A percentile compares a stretch with the other conserved stretches of the same genome.
phyloP scores from a whole-genome alignment of 306 rosid species.

The Lupinus albus region DNA sequence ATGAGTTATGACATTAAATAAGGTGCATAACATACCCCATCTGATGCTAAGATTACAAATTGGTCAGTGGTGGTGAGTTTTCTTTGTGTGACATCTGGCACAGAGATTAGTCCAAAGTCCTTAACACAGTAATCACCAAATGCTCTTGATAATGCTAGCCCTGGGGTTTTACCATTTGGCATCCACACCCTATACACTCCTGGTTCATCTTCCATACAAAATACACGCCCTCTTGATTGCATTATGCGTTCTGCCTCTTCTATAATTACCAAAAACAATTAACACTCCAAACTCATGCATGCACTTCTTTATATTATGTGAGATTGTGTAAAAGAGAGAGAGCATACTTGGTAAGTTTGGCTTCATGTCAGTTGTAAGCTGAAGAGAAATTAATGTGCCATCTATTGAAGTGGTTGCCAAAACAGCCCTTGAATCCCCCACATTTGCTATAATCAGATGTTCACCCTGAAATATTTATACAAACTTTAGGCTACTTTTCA shows the following conservation, averaged over 20 bases:
- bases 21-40: constrained; percentile 58
- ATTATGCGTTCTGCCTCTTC: constrained; percentile 75
- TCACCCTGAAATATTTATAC: constrained; percentile 55
- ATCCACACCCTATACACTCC: constrained; percentile 74
- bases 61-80: constrained; percentile 55
- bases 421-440: constrained; percentile 81
- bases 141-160: constrained; percentile 76
- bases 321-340: not conserved
- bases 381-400: constrained; percentile 58
- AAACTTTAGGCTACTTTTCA: constrained; percentile 29
- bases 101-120: constrained; percentile 71
- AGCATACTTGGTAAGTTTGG: constrained; percentile 66
- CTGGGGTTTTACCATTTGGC: constrained; percentile 64
- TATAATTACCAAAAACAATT: constrained; percentile 26
- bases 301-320: not conserved
- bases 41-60: constrained; percentile 75
- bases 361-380: constrained; percentile 71
- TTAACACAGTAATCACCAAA: constrained; percentile 72
- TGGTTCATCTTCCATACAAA: constrained; percentile 69
- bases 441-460: constrained; percentile 60
- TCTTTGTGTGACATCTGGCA: constrained; percentile 64
- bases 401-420: constrained; percentile 62
- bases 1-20: no score
- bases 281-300: not conserved
- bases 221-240: constrained; percentile 58